These are phyloP conservation scores for Penicillium paradoxum DNA, from an alignment of 495 filamentous ascomycete genomes.

Conservation along the genomic window DNA sequence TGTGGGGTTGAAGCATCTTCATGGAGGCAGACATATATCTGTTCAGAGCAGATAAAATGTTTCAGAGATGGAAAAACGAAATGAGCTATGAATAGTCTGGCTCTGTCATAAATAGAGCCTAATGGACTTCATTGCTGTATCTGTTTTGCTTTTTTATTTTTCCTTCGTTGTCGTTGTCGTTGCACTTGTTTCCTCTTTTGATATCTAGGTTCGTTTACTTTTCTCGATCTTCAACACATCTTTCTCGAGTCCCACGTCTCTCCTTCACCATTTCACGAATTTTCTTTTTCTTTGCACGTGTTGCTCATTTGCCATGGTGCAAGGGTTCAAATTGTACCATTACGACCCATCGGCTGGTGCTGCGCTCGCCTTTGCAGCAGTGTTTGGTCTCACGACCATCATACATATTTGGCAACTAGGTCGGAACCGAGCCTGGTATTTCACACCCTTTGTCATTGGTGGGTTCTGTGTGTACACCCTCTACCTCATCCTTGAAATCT, in stretches of 20 bases:
- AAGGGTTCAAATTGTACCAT: slow-evolving; percentile 18
- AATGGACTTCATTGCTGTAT: too few species aligned
- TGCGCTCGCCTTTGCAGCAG: slow-evolving; percentile 43
- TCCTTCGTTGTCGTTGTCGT: too few species aligned
- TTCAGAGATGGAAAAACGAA: neutral
- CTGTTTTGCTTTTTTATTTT: too few species aligned
- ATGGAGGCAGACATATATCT: neutral
- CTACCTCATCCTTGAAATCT: neutral
- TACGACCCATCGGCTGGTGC: slow-evolving; percentile 43
- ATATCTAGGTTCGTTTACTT: too few species aligned
- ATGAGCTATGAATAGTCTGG: neutral
- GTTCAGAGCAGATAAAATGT: neutral
- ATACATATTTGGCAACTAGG: slow-evolving; percentile 47
- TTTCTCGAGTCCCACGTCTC: neutral
- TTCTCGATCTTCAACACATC: too few species aligned
- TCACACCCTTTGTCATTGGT: slow-evolving; percentile 55
- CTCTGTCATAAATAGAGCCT: neutral
- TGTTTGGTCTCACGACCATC: slow-evolving; percentile 46
- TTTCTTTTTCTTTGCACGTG: too few species aligned
- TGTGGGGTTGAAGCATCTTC: neutral
- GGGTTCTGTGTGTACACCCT: slow-evolving; percentile 45
- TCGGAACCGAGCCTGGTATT: slow-evolving; percentile 54
- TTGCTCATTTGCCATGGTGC: slow-evolving; percentile 1
- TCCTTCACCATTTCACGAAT: too few species aligned
- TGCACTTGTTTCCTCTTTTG: too few species aligned